Percentiles rank a stretch among this genome's conserved stretches.
Evolutionary conservation across 2,329 filamentous ascomycete species (phyloP).

Genomic region (Cladosporium colombiae): DNA sequence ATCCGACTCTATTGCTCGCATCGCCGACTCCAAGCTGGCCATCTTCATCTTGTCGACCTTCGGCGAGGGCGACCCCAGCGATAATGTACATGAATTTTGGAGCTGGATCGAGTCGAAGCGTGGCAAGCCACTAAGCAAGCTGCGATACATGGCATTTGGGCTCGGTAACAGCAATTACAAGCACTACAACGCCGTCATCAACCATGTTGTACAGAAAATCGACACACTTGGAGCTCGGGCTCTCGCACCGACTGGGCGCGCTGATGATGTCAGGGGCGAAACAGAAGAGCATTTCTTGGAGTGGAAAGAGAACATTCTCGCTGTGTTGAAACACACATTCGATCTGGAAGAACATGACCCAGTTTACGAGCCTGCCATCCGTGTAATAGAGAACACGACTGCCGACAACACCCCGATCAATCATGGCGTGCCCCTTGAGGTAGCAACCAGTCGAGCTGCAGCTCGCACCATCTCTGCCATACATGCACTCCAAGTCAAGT

Average conservation of each 20-base stretch:
- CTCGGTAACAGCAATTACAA: constrained; percentile 52
- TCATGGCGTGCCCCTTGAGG: constrained; percentile 31
- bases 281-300: constrained; percentile 48
- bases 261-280: constrained; percentile 45
- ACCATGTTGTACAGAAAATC: constrained; percentile 38
- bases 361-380: constrained; percentile 38
- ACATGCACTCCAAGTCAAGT: constrained; percentile 36
- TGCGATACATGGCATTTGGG: constrained; percentile 47
- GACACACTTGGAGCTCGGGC: constrained; percentile 38
- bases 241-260: constrained; percentile 39
- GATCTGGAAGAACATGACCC: constrained; percentile 38
- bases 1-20: constrained; percentile 21
- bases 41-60: constrained; percentile 35
- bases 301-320: constrained; percentile 44
- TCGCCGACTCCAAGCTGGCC: constrained; percentile 26
- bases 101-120: constrained; percentile 17
- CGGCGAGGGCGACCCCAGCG: constrained; percentile 38
- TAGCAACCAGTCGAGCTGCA: constrained; percentile 23
- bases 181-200: constrained; percentile 47
- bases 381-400: constrained; percentile 32
- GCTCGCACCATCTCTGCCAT: constrained; percentile 37
- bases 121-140: constrained; percentile 25
- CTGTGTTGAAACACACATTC: constrained; percentile 35
- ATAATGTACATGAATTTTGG: constrained; percentile 53
- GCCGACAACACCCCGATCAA: constrained; percentile 33